Base-by-base conservation (phyloP, 164 flowering plant genomes). In the Litsea cubeba region DNA sequence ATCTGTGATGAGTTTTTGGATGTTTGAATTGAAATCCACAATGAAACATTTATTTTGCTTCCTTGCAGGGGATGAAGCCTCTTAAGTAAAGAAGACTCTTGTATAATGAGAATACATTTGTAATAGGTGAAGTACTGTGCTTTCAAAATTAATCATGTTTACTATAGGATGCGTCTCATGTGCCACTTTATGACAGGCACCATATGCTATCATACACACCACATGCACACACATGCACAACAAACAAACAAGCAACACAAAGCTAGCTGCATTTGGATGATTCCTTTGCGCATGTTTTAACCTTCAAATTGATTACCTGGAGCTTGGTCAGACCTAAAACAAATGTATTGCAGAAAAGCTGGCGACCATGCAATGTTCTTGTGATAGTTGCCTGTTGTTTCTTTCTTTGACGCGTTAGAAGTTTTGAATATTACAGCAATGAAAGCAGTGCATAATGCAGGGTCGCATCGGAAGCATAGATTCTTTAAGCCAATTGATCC, bases 1-100 rank as follows among this genome's bases (percentile, higher is more conserved):
- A 40, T 40, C 46, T 40, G 8, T 5, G 46, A n/a, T 23, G 10
- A n/a, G 28, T 70, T 24, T 40, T n/a, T 22, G 5, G 20, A 15
- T 3, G 50, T n/a, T 50, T 35, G 5, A 30, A 20, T 66, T 65
- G 72, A 28, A 24, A 3, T 1, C 46, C 17, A 30, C 4, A 3
- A 51, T 50, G 15, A 58, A 17, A 68, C 28, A 1, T 17, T 3
- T 65, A 49, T 30, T 67, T 72, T 50, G 60, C 67, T 75, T 57
- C 62, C 46, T 46, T 75, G 50, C 78, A 81, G 83, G 83, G 80
- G 60, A 72, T 81, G 80, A 81, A 75, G 68, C 80, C 75, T 65
- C 83, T 81, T 68, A 78, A 62, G 50, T 81, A 68, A 75, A 66
- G 6, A 7, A 64, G 62, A 69, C 58, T 22, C 25, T 40, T 40